Conservation (phyloP, 495 filamentous ascomycete species). For the Podospora pseudocomata region DNA sequence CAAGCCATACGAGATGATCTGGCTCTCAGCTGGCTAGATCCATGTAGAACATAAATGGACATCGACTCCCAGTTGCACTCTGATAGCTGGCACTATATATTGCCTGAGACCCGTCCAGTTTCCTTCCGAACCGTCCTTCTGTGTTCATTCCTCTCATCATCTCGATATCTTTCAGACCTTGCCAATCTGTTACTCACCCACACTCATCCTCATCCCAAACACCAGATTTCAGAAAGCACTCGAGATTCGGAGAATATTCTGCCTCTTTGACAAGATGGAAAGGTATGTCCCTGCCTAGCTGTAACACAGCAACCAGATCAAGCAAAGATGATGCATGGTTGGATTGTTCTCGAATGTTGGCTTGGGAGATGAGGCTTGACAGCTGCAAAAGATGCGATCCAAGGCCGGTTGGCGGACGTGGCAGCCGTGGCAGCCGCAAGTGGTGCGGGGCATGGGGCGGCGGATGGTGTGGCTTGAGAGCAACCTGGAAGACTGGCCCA, state of each 20-base stretch:
- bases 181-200: background rate
- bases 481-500: background rate
- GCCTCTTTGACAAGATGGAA: background rate
- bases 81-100: background rate
- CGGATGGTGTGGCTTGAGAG: background rate
- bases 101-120: no score
- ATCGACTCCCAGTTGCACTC: background rate
- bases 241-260: background rate
- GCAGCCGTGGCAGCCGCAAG: slow-evolving; percentile 1
- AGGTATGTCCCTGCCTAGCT: background rate
- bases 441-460: background rate
- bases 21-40: background rate
- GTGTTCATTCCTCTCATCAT: no score
- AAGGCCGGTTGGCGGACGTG: background rate
- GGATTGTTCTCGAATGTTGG: background rate
- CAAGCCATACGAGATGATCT: background rate
- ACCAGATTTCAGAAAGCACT: background rate
- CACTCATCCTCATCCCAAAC: background rate
- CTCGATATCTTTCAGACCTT: background rate
- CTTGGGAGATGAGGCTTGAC: background rate
- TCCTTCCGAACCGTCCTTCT: no score
- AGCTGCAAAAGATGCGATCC: background rate
- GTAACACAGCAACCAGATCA: background rate
- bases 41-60: background rate
- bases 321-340: background rate